Evolutionary conservation across 768 basidiomycete species (phyloP).

Genomic region (Boletus tomentosulus): DNA sequence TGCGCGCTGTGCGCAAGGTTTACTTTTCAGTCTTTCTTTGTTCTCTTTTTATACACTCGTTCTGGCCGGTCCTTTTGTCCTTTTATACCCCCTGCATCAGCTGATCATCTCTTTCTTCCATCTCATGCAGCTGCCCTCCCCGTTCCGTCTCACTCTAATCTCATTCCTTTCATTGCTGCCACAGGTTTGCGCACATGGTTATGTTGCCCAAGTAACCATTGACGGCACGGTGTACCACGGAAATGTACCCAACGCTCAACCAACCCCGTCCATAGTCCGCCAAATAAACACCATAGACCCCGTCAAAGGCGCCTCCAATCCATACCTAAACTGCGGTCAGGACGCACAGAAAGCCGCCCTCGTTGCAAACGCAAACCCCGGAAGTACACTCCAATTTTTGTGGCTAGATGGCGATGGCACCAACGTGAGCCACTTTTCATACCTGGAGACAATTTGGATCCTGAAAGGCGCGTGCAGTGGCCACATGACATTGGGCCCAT

Average conservation of each 20-base stretch:
- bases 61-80: not conserved
- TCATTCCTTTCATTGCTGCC: conserved; percentile 10
- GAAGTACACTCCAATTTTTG: conserved; percentile 48
- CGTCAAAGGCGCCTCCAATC: conserved; percentile 55
- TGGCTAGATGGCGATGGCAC: conserved; percentile 49
- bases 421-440: conserved; percentile 24
- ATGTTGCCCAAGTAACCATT: conserved; percentile 38
- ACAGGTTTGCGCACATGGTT: conserved; percentile 41
- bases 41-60: not conserved
- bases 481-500: conserved; percentile 62
- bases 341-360: conserved; percentile 46
- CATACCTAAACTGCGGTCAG: conserved; percentile 57
- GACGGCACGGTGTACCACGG: conserved; percentile 43
- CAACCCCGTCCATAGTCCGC: conserved; percentile 41
- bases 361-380: conserved; percentile 55
- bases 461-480: conserved; percentile 32
- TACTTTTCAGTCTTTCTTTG: not conserved
- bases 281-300: conserved; percentile 41
- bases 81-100: not conserved
- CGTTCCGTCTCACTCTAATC: conserved; percentile 1
- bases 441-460: not conserved
- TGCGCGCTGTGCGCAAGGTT: conserved; percentile 4
- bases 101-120: not conserved
- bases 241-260: conserved; percentile 39
- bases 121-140: conserved; percentile 5